Percentiles rank a stretch among this genome's conserved stretches.
These are phyloP conservation scores for Fomitopsis pulvina DNA, from an alignment of 768 basidiomycete species.

Conservation along the genomic window DNA sequence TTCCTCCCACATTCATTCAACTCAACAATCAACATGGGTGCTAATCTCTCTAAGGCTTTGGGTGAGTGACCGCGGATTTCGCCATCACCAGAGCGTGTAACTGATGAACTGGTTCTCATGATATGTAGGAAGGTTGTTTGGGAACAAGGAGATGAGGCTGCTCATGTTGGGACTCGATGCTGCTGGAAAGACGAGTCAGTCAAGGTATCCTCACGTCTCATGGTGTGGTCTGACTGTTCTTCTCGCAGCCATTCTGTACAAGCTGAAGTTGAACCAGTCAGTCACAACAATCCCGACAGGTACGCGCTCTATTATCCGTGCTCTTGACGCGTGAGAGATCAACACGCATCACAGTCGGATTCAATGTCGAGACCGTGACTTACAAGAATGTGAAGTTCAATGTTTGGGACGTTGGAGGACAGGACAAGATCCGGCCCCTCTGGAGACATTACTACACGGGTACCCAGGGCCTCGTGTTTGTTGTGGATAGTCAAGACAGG, in stretches of 20 bases:
- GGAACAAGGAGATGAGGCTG: constrained; percentile 98
- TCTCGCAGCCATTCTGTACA: constrained; percentile 87
- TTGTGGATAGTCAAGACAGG: constrained; percentile 94
- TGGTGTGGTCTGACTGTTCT: constrained; percentile 5
- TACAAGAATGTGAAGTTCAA: constrained; percentile 98
- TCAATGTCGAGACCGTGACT: constrained; percentile 98
- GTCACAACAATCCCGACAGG: constrained; percentile 98
- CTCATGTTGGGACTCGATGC: constrained; percentile 97
- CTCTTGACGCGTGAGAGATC: not conserved
- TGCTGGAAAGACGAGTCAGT: constrained; percentile 96
- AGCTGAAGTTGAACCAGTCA: constrained; percentile 97
- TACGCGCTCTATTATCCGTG: constrained; percentile 26
- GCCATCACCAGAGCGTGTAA: not conserved
- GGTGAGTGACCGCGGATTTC: constrained; percentile 35
- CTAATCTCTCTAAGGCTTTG: constrained; percentile 80
- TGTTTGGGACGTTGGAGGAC: constrained; percentile 97
- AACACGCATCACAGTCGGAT: constrained; percentile 61
- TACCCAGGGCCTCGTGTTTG: constrained; percentile 96
- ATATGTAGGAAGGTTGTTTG: constrained; percentile 81
- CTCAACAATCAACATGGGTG: constrained; percentile 54
- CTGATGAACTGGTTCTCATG: constrained; percentile 3
- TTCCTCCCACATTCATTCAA: constrained; percentile 39
- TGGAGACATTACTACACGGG: constrained; percentile 99
- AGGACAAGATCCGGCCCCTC: constrained; percentile 97
- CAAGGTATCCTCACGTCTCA: not conserved